These are phyloP conservation scores for Tricholoma flavovirens DNA, from an alignment of 768 basidiomycete genomes.

Conservation along the genomic window DNA sequence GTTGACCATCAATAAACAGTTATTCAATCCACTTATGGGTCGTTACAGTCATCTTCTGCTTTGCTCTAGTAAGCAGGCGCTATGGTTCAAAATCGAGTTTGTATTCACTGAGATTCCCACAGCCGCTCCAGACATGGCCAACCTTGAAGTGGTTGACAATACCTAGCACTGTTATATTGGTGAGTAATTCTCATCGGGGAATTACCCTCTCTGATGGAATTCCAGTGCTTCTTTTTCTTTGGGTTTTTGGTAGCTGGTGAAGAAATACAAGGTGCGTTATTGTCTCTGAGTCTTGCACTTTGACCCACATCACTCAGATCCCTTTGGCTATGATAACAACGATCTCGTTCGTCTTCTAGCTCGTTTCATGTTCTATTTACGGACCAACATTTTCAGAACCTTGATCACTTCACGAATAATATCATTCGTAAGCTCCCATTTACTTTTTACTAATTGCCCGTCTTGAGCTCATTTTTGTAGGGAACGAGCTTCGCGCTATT, in stretches of 20 bases:
- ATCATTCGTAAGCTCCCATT: slow-evolving; percentile 44
- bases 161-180: slow-evolving; percentile 50
- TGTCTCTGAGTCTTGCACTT: slow-evolving; percentile 1
- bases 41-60: slow-evolving; percentile 55
- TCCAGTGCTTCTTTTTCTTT: slow-evolving; percentile 63
- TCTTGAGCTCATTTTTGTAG: slow-evolving; percentile 20
- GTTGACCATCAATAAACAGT: slow-evolving; percentile 24
- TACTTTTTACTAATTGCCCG: neutral
- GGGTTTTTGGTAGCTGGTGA: slow-evolving; percentile 71
- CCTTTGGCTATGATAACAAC: slow-evolving; percentile 66
- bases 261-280: slow-evolving; percentile 59
- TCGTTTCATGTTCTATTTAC: neutral
- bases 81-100: neutral
- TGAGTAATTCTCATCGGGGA: slow-evolving; percentile 22
- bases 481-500: slow-evolving; percentile 57
- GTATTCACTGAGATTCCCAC: neutral
- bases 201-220: neutral
- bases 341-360: slow-evolving; percentile 43
- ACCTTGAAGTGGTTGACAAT: slow-evolving; percentile 58
- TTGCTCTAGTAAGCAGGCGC: slow-evolving; percentile 43
- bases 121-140: slow-evolving; percentile 64
- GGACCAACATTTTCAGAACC: slow-evolving; percentile 32
- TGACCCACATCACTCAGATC: slow-evolving; percentile 25
- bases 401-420: slow-evolving; percentile 66
- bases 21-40: slow-evolving; percentile 68